Evolutionary conservation across 1,139 yeast genomes (phyloP).

Genomic region (Taphrina wiesneri): DNA sequence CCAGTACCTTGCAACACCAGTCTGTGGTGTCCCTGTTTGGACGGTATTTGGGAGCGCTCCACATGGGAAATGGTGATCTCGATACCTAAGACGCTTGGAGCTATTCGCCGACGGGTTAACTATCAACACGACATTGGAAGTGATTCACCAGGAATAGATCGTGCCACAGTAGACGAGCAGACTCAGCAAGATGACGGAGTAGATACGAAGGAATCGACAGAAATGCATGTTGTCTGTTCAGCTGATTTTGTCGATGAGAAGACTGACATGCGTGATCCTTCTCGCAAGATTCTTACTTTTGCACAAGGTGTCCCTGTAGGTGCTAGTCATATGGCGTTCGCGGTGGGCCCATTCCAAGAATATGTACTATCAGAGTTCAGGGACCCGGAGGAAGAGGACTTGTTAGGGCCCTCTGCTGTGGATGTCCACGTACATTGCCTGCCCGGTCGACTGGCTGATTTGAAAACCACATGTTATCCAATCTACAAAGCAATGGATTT

Average conservation of each 20-base stretch:
- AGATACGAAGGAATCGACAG: slow-evolving; percentile 47
- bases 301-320: slow-evolving; percentile 83
- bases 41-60: slow-evolving; percentile 80
- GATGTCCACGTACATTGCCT: slow-evolving; percentile 60
- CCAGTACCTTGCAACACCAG: slow-evolving; percentile 81
- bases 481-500: slow-evolving; percentile 77
- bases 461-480: slow-evolving; percentile 73
- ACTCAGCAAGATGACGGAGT: neutral
- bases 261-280: slow-evolving; percentile 61
- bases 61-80: slow-evolving; percentile 90
- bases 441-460: slow-evolving; percentile 59
- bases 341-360: slow-evolving; percentile 80
- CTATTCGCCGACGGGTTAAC: slow-evolving; percentile 47
- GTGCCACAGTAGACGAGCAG: neutral
- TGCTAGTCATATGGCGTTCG: slow-evolving; percentile 96
- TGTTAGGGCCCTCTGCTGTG: slow-evolving; percentile 47
- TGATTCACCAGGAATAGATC: neutral
- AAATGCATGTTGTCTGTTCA: slow-evolving; percentile 72
- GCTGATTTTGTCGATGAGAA: slow-evolving; percentile 51
- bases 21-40: slow-evolving; percentile 96
- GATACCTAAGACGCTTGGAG: slow-evolving; percentile 76
- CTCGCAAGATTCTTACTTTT: slow-evolving; percentile 76
- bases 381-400: slow-evolving; percentile 47
- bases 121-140: neutral
- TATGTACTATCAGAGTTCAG: slow-evolving; percentile 54